A percentile compares a stretch with the other conserved stretches of the same genome.
phyloP scores from a whole-genome alignment of 768 basidiomycete genomes.

The Asterophora parasitica region DNA sequence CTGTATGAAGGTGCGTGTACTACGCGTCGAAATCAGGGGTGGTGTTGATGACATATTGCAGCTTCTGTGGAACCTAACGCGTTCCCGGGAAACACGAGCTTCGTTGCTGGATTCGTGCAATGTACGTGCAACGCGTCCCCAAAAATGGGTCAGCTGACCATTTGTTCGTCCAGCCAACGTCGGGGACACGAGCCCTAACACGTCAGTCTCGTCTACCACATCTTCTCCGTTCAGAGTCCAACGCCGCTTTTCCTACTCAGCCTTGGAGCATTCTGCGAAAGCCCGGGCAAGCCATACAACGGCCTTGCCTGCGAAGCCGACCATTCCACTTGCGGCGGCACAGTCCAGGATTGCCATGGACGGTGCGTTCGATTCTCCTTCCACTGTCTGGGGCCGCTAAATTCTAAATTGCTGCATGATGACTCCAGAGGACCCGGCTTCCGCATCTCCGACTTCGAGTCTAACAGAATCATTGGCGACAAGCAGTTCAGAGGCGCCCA shows the following conservation, averaged over 20 bases:
- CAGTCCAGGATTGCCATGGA: constrained; percentile 63
- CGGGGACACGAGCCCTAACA: constrained; percentile 77
- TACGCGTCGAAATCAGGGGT: background rate
- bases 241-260: constrained; percentile 29
- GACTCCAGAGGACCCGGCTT: constrained; percentile 65
- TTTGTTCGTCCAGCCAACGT: constrained; percentile 69
- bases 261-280: constrained; percentile 73
- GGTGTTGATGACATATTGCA: constrained; percentile 21
- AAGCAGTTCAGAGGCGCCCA: constrained; percentile 67
- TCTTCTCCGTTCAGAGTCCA: background rate
- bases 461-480: constrained; percentile 67
- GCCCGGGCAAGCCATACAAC: constrained; percentile 63
- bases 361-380: constrained; percentile 36
- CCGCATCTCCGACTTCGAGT: constrained; percentile 69
- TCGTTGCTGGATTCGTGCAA: constrained; percentile 74
- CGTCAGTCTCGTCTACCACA: constrained; percentile 39
- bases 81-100: constrained; percentile 65
- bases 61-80: constrained; percentile 58
- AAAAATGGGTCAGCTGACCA: constrained; percentile 8
- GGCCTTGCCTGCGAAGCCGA: constrained; percentile 66
- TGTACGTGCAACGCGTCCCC: constrained; percentile 34
- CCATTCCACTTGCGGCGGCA: constrained; percentile 72
- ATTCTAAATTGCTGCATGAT: too few species aligned
- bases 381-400: too few species aligned
- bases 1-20: constrained; percentile 59